These are phyloP conservation scores for Erodium maritimum DNA, from an alignment of 345 rosid species.

Conservation along the genomic window DNA sequence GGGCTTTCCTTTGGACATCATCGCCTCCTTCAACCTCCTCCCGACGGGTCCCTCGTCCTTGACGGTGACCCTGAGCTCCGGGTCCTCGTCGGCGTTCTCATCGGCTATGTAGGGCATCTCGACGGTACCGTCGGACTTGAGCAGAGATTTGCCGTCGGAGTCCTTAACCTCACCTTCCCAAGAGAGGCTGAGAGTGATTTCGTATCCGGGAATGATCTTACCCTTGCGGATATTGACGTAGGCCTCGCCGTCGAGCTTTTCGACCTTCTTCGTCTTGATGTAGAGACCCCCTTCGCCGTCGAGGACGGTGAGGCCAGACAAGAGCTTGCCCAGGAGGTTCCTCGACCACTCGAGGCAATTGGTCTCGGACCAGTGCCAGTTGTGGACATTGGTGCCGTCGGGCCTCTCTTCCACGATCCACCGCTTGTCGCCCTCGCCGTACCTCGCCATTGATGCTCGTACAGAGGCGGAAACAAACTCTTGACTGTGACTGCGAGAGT, in stretches of 20 bases:
- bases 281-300: slow-evolving; percentile 56
- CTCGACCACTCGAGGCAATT: slow-evolving; percentile 85
- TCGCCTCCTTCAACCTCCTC: slow-evolving; percentile 70
- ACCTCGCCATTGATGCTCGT: slow-evolving; percentile 50
- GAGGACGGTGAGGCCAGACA: slow-evolving; percentile 41
- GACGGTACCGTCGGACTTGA: slow-evolving; percentile 57
- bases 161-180: slow-evolving; percentile 94
- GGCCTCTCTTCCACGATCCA: slow-evolving; percentile 96
- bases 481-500: not conserved
- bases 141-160: slow-evolving; percentile 42
- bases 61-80: slow-evolving; percentile 59
- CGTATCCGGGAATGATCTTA: slow-evolving; percentile 91
- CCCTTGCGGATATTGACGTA: slow-evolving; percentile 90
- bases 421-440: slow-evolving; percentile 94
- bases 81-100: slow-evolving; percentile 93
- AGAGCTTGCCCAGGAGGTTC: slow-evolving; percentile 38
- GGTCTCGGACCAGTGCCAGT: slow-evolving; percentile 99
- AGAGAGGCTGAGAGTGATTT: slow-evolving; percentile 43
- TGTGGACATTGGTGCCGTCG: slow-evolving; percentile 96
- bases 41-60: slow-evolving; percentile 76
- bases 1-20: slow-evolving; percentile 57
- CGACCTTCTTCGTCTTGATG: slow-evolving; percentile 47
- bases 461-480: not conserved
- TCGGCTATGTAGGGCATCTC: slow-evolving; percentile 92
- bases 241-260: slow-evolving; percentile 85